Evolutionary conservation across 805 yeast genomes (phyloP).

Genomic region (Blastobotrys americana): DNA sequence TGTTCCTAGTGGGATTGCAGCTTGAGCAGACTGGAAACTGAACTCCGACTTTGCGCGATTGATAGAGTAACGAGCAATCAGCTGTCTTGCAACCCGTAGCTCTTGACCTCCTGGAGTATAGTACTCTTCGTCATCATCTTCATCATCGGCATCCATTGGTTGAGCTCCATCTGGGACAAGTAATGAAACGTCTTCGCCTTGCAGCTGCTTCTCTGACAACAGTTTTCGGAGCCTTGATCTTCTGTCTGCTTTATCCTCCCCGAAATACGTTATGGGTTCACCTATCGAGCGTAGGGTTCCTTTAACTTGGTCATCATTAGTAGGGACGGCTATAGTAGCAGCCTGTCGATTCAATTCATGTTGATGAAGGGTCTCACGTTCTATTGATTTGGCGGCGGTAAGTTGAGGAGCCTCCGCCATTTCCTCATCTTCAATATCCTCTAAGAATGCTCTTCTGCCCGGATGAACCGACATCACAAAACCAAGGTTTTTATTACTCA

Average conservation of each 20-base stretch:
- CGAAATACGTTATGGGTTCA: slow-evolving; percentile 50
- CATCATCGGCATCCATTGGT: slow-evolving; percentile 8
- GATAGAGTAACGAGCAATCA: slow-evolving; percentile 48
- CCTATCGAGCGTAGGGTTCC: slow-evolving; percentile 40
- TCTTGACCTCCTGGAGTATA: slow-evolving; percentile 69
- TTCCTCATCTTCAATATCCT: too few species aligned
- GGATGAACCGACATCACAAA: too few species aligned
- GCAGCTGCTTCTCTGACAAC: slow-evolving; percentile 28
- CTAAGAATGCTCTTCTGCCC: too few species aligned
- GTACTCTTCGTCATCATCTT: slow-evolving; percentile 61
- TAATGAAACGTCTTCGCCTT: slow-evolving; percentile 19
- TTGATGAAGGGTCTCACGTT: too few species aligned
- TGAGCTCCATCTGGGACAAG: slow-evolving; percentile 11
- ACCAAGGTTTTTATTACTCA: too few species aligned
- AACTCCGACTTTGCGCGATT: slow-evolving; percentile 39
- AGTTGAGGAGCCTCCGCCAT: too few species aligned
- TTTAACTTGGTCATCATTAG: slow-evolving; percentile 59
- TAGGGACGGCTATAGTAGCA: slow-evolving; percentile 47
- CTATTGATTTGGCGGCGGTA: too few species aligned
- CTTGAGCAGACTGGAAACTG: slow-evolving; percentile 26
- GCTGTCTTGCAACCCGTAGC: slow-evolving; percentile 45
- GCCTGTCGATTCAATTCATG: too few species aligned
- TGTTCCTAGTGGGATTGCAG: slow-evolving; percentile 35
- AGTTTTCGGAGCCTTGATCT: slow-evolving; percentile 50
- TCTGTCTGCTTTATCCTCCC: slow-evolving; percentile 56